These are phyloP conservation scores for Bromus sterilis DNA, from an alignment of 176 grass and related monocot species.

Conservation along the genomic window DNA sequence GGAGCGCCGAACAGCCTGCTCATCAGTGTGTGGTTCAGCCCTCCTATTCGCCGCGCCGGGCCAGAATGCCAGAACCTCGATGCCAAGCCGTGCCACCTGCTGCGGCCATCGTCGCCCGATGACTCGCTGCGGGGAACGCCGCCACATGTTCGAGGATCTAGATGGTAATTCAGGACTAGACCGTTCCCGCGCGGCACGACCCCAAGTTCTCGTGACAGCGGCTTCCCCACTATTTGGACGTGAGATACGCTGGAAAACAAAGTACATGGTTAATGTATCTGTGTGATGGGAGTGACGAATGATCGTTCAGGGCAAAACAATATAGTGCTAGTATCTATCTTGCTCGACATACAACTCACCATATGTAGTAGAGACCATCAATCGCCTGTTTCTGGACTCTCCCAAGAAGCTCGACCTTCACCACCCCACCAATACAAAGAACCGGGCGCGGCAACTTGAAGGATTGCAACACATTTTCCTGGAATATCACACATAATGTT, in stretches of 20 bases:
- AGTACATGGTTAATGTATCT: not conserved
- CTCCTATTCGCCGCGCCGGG: not conserved
- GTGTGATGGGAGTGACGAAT: not conserved
- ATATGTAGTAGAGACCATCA: slow-evolving; percentile 68
- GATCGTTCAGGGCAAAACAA: too few relatives aligned
- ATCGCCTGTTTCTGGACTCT: slow-evolving; percentile 60
- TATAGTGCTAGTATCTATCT: too few relatives aligned
- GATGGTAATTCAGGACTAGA: slow-evolving; percentile 24
- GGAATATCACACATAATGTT: slow-evolving; percentile 5
- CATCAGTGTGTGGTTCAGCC: slow-evolving; percentile 8
- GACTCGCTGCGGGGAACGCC: not conserved
- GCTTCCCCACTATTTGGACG: slow-evolving; percentile 44
- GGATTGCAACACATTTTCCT: slow-evolving; percentile 62
- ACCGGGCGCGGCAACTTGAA: slow-evolving; percentile 53
- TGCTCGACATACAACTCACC: slow-evolving; percentile 29
- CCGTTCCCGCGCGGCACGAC: not conserved
- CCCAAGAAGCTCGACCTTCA: slow-evolving; percentile 67
- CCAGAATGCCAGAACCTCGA: slow-evolving; percentile 16
- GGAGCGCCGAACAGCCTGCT: slow-evolving; percentile 15
- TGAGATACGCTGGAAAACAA: slow-evolving; percentile 21
- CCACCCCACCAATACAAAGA: slow-evolving; percentile 76
- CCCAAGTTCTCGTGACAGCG: slow-evolving; percentile 14
- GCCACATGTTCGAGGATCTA: not conserved
- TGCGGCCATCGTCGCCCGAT: not conserved
- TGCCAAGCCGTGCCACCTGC: slow-evolving; percentile 24